phyloP scores from a whole-genome alignment of 2,329 filamentous ascomycete genomes.

The Bipolaris oryzae region DNA sequence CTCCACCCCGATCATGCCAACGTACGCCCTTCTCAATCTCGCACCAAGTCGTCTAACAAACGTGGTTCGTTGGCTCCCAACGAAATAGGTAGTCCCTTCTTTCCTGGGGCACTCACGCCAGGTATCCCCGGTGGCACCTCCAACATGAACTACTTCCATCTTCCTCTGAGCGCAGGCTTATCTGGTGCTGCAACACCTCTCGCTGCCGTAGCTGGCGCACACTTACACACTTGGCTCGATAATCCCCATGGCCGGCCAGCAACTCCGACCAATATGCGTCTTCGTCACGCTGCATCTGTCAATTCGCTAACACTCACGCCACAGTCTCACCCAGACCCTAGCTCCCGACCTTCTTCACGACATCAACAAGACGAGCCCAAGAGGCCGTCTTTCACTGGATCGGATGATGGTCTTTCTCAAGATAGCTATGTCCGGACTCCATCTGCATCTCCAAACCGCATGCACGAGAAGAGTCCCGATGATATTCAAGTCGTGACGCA shows the following conservation, averaged over 20 bases:
- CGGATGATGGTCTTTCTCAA: slow-evolving; percentile 34
- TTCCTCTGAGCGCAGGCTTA: slow-evolving; percentile 72
- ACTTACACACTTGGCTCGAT: slow-evolving; percentile 61
- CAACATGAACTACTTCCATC: slow-evolving; percentile 82
- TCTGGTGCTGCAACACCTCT: slow-evolving; percentile 80
- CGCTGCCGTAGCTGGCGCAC: slow-evolving; percentile 77
- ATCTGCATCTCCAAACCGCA: slow-evolving; percentile 55
- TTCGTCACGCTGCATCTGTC: slow-evolving; percentile 50
- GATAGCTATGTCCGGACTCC: slow-evolving; percentile 38
- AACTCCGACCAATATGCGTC: slow-evolving; percentile 44
- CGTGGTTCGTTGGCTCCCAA: slow-evolving; percentile 38
- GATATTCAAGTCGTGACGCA: slow-evolving; percentile 93
- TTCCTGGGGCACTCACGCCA: slow-evolving; percentile 59
- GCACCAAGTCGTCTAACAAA: slow-evolving; percentile 35
- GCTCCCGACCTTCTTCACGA: slow-evolving; percentile 53
- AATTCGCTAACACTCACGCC: slow-evolving; percentile 55
- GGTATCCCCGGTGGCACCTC: slow-evolving; percentile 71
- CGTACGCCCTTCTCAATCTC: slow-evolving; percentile 32
- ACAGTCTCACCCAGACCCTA: slow-evolving; percentile 53
- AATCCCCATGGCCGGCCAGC: slow-evolving; percentile 40
- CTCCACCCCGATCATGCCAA: slow-evolving; percentile 26
- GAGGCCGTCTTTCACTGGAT: slow-evolving; percentile 36
- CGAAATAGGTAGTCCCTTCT: slow-evolving; percentile 46
- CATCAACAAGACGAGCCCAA: slow-evolving; percentile 45
- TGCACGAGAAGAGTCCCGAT: slow-evolving; percentile 77